Evolutionary conservation across 176 grass and related monocot species (phyloP), one percentile per base, ranked within the genome.

Genomic region (Luzula sylvatica): DNA sequence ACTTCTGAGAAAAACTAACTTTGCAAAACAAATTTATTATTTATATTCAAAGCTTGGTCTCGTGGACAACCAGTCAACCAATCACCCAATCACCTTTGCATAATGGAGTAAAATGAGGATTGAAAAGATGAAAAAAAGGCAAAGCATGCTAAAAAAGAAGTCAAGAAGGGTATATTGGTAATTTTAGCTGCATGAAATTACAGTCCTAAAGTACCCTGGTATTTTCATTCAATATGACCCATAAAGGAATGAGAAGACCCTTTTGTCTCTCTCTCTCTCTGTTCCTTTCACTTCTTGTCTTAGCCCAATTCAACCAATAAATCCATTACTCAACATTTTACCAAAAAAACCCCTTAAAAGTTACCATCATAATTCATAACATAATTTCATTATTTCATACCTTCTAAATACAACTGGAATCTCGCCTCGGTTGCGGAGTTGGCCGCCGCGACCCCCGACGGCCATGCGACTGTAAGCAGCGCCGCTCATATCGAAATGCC

Each of bases 401-500:
- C 92, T 90, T 46, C 82, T 71, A 65, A 72, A 98, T 0, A 90
- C 55, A 18, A 98, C 59, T 2, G 52, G 42, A 23, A 98, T 56
- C 74, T 87, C 46, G 14, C 86, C 92, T 0, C 72, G 81, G 75
- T 98, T 79, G 14, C 92, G 81, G 8, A 98, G 81, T 42, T 50
- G 81, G 0, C 59, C 67, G 4, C 75, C 81, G 44, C 53, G 65
- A 26, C 86, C 81, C 3, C 68, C 59, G 20, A 98, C 23, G 13
- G 92, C 92, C 92, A 98, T 87, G 74, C 83, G 49, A 67, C 92
- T 65, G 72, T 77, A 98, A 0, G 85, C 92, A 9, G 92, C 85
- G 26, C 92, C 92, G 51, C 92, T 98, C 75, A 98, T 80, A 61
- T 98, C 92, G 68, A 98, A 98, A 79, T 90, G 92, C 25, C 78